phyloP scores from a whole-genome alignment of 768 basidiomycete species.

The Tricholoma flavovirens region DNA sequence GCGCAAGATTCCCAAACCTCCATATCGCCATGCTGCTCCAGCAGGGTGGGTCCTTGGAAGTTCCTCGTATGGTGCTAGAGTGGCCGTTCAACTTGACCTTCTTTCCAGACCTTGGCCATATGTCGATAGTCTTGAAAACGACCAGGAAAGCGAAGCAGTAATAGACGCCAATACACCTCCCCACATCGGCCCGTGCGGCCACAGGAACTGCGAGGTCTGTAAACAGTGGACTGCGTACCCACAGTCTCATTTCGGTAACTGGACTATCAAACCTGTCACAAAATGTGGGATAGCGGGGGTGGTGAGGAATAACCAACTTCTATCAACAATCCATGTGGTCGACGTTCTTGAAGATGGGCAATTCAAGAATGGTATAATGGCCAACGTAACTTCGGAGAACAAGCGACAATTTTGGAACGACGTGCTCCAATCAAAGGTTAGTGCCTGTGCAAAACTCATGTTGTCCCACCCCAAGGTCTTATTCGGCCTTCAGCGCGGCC shows the following conservation, averaged over 20 bases:
- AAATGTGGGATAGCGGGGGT: conserved; percentile 37
- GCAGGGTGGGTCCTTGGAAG: neutral
- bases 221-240: conserved; percentile 34
- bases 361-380: conserved; percentile 26
- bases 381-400: conserved; percentile 17
- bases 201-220: neutral
- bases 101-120: neutral
- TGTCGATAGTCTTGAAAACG: neutral
- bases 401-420: conserved; percentile 34
- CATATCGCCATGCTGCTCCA: neutral
- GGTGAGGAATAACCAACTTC: conserved; percentile 3
- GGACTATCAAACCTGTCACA: conserved; percentile 42
- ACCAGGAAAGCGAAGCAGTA: neutral
- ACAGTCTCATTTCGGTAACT: conserved; percentile 48
- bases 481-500: conserved; percentile 14
- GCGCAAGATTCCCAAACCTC: neutral
- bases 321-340: conserved; percentile 32
- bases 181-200: neutral
- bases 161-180: neutral
- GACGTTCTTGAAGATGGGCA: conserved; percentile 34
- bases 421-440: conserved; percentile 29
- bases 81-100: neutral
- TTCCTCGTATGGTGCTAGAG: too few species aligned
- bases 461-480: neutral
- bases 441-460: conserved; percentile 8